Base-by-base conservation (phyloP, 352 stramenopile species). In the Pythium brassicae region DNA sequence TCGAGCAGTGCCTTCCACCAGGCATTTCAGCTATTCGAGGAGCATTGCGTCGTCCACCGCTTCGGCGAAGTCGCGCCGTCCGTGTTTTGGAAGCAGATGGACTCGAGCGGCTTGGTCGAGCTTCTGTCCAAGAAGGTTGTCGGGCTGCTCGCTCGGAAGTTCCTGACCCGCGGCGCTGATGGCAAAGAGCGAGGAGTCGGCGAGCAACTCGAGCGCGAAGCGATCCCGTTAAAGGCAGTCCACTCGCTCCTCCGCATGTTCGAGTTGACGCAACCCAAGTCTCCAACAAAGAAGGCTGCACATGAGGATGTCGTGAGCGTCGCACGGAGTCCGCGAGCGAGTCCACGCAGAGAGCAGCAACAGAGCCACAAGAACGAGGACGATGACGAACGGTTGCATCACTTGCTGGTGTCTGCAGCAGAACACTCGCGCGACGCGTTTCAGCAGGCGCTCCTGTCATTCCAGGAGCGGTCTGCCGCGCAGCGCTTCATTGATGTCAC, bases 31-130 rank as follows among this genome's bases (percentile, higher is more conserved):
- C 50, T 71, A 3, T 71, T 87, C 19, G 61, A 78, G 44, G 77
- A 86, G 52, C 79, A 79, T 42, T 87, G 77, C 27, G 66, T 84
- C 4, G 57, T 83, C 19, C 68, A 79, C 23, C 65, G 66, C 10
- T 78, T 84, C 55, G 55, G 42, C 9, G 61, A 72, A 11, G 64
- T 84, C 27, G 27, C 57, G 1, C 51, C 63, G 7, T 53, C 59
- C 1, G 68, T 60, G 27, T 49, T 84, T 14, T 84, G 75, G 71
- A 74, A 72, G 45, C 55, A 81, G n/a, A 74, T 86, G 60, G 63
- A 84, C 12, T 51, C 60, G 15, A 73, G 69, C 22, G 74, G 75
- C 34, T 64, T 86, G 15, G 54, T 63, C 1, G 49, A 74, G 1
- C 47, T 87, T n/a, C 14, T 86, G 0, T 74, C 77, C 0, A 77